Conservation (phyloP, 1,139 yeast genomes). For the Hemisphaericaspora subhashii region DNA sequence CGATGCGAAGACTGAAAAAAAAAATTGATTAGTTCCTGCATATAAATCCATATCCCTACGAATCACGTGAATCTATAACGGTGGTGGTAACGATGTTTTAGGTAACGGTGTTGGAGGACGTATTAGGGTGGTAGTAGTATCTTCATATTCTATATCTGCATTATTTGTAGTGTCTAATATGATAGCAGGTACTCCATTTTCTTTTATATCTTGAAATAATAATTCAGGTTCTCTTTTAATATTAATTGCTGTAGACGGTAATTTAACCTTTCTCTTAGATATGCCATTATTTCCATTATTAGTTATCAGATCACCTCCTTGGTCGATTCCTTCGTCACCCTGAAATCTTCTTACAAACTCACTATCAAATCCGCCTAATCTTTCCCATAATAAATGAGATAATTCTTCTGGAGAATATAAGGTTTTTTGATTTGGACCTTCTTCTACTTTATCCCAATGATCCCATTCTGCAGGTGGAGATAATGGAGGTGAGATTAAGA, state of each 20-base stretch:
- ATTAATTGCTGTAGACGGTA: constrained; percentile 11
- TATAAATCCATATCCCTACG: not conserved
- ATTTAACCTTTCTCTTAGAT: not conserved
- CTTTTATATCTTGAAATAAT: constrained; percentile 36
- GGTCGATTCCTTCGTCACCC: constrained; percentile 17
- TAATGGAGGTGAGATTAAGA: constrained; percentile 49
- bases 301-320: no score
- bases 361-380: constrained; percentile 43
- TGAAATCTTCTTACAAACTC: constrained; percentile 33
- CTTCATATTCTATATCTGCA: constrained; percentile 3
- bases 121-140: not conserved
- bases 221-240: constrained; percentile 32
- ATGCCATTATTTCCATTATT: constrained; percentile 8
- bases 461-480: constrained; percentile 52
- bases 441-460: constrained; percentile 45
- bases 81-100: constrained; percentile 5
- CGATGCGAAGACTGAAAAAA: not conserved
- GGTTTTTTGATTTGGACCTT: constrained; percentile 40
- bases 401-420: constrained; percentile 42
- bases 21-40: constrained; percentile 3
- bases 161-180: constrained; percentile 29
- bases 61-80: not conserved
- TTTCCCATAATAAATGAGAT: constrained; percentile 46
- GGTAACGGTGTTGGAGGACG: constrained; percentile 3
- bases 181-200: constrained; percentile 40